phyloP scores from a whole-genome alignment of 768 basidiomycete genomes.

The Exidia glandulosa region DNA sequence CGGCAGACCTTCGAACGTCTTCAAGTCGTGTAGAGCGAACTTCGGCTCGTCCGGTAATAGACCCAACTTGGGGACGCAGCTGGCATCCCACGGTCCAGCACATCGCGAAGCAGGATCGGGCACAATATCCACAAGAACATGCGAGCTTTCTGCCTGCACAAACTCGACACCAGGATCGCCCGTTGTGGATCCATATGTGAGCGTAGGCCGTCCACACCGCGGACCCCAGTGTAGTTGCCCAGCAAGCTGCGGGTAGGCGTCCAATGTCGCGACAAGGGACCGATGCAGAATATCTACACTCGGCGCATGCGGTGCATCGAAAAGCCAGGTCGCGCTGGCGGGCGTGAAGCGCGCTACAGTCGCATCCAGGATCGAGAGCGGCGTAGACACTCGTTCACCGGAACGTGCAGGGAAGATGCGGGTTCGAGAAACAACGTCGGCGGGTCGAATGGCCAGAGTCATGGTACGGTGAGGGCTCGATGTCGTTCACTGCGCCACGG shows the following conservation, averaged over 20 bases:
- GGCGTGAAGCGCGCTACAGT: neutral
- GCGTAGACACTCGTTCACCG: neutral
- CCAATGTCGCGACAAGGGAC: neutral
- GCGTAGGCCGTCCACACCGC: neutral
- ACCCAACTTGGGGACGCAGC: neutral
- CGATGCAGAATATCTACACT: neutral
- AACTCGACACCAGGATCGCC: neutral
- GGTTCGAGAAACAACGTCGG: neutral
- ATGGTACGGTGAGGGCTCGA: no score
- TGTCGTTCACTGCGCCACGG: no score
- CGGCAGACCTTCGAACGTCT: conserved; percentile 18
- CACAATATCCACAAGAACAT: neutral
- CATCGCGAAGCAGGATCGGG: neutral
- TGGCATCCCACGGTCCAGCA: neutral
- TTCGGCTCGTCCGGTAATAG: neutral
- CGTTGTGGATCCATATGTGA: neutral
- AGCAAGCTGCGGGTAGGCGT: neutral
- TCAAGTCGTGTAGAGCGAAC: neutral
- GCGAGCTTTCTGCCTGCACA: neutral
- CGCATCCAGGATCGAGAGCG: neutral
- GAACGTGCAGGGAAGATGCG: neutral
- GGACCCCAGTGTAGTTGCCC: neutral
- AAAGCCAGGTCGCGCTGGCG: neutral
- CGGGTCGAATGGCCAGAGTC: no score
- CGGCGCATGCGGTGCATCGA: neutral